Base-by-base conservation (phyloP, 2,329 filamentous ascomycete species). In the Coniochaeta sp. region DNA sequence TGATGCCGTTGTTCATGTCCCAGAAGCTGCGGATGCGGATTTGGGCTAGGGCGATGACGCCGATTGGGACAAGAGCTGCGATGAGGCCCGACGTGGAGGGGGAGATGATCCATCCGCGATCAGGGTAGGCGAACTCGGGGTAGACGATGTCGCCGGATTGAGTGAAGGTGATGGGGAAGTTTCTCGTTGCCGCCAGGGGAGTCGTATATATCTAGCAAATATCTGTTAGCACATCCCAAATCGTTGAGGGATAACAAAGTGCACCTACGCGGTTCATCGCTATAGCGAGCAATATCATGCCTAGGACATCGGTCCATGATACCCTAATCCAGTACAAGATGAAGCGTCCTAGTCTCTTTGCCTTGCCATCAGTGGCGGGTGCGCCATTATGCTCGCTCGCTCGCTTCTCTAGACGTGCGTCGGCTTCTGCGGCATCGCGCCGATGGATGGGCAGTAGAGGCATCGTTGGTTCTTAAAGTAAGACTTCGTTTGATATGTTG, bases 1-100 rank as follows among this genome's bases (percentile, higher is more conserved):
- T 79, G 57, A 86, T 76, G 52, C 82, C 88, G 69, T 91, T 91
- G 76, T 90, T 90, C 67, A 85, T 76, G 60, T 88, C 85, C 85
- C 85, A 88, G 75, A 88, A 88, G 8, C 82, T 86, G 60, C 84
- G 82, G 55, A 90, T 78, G 57, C 87, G 83, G 65, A 90, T 80
- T 71, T 91, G 88, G 74, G 86, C 81, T 59, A 86, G 65, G 2
- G 89, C 73, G 66, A 91, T 84, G 70, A 89, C 73, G 63, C 78
- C 70, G 66, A 91, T 87, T 9, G 89, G 88, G n/a, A 85, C 74
- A 6, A 83, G 70, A 52, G 80, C 73, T 6, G 80, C 81, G 34
- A 89, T 71, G 1, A 87, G 66, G 0, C 81, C 84, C 0, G 84
- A 82, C 0, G 80, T 72, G 76, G 78, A 84, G 50, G 86, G 83